Percentiles rank a stretch among this genome's conserved stretches.
These are phyloP conservation scores for Cryphonectria carpinicola DNA, from an alignment of 2,329 filamentous ascomycete species.

Conservation along the genomic window DNA sequence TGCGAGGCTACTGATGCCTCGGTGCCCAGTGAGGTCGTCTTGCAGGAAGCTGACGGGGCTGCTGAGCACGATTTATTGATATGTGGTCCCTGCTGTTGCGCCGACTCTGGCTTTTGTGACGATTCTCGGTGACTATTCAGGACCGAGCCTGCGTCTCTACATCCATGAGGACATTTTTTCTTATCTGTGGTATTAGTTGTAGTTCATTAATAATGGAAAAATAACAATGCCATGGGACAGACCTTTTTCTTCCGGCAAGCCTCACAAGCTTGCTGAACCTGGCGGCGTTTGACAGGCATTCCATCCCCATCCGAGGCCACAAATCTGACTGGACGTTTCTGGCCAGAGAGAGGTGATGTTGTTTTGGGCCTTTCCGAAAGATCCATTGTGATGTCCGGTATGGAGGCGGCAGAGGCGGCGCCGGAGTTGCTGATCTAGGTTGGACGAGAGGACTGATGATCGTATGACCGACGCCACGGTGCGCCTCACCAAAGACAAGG, in stretches of 20 bases:
- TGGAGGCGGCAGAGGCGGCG: not conserved
- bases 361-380: not conserved
- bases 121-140: too few relatives aligned
- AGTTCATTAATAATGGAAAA: not conserved
- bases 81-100: constrained; percentile 9
- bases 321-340: constrained; percentile 52
- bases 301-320: constrained; percentile 58
- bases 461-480: not conserved
- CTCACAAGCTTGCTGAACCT: constrained; percentile 61
- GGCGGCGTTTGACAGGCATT: constrained; percentile 61
- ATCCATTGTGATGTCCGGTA: not conserved
- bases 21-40: constrained; percentile 28
- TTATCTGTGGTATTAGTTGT: not conserved
- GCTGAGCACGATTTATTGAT: constrained; percentile 12
- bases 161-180: constrained; percentile 37
- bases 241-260: constrained; percentile 61
- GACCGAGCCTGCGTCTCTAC: too few relatives aligned
- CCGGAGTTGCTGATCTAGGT: not conserved
- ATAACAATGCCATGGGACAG: not conserved
- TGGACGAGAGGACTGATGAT: not conserved
- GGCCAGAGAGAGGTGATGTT: not conserved
- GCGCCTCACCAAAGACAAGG: not conserved
- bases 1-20: constrained; percentile 35
- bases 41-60: constrained; percentile 32
- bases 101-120: constrained; percentile 5